These are phyloP conservation scores for Karstenula rhodostoma DNA, from an alignment of 2,329 filamentous ascomycete genomes.

Conservation along the genomic window DNA sequence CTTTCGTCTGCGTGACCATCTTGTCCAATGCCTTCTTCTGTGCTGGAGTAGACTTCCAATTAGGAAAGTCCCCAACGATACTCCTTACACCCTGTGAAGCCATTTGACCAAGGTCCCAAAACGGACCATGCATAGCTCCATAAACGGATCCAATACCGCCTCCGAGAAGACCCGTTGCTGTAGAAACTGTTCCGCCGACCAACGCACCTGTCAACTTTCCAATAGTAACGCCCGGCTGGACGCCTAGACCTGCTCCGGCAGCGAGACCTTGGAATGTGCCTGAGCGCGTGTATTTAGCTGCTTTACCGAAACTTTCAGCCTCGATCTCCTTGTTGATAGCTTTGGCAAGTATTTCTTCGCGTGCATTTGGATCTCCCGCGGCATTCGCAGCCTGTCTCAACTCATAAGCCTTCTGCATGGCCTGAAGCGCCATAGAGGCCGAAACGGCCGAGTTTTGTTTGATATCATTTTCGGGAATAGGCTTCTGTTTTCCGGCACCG, in stretches of 20 bases:
- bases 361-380: constrained; percentile 49
- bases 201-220: constrained; percentile 47
- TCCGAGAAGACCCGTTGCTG: constrained; percentile 45
- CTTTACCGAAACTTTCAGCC: constrained; percentile 52
- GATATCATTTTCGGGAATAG: constrained; percentile 47
- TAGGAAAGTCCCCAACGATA: constrained; percentile 46
- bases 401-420: constrained; percentile 49
- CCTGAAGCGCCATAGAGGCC: constrained; percentile 47
- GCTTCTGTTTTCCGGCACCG: constrained; percentile 2
- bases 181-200: constrained; percentile 44
- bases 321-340: constrained; percentile 53
- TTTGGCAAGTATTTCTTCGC: constrained; percentile 50
- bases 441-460: constrained; percentile 51
- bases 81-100: constrained; percentile 45
- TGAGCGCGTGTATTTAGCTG: constrained; percentile 50
- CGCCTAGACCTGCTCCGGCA: constrained; percentile 49
- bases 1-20: constrained; percentile 48
- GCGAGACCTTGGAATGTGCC: constrained; percentile 52
- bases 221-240: constrained; percentile 45
- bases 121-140: constrained; percentile 46
- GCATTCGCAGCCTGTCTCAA: constrained; percentile 50
- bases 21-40: constrained; percentile 49
- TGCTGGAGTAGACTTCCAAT: constrained; percentile 44
- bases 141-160: constrained; percentile 47
- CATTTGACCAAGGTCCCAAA: constrained; percentile 48